These are phyloP conservation scores for Hericium erinaceus DNA, from an alignment of 768 basidiomycete genomes.

Conservation along the genomic window DNA sequence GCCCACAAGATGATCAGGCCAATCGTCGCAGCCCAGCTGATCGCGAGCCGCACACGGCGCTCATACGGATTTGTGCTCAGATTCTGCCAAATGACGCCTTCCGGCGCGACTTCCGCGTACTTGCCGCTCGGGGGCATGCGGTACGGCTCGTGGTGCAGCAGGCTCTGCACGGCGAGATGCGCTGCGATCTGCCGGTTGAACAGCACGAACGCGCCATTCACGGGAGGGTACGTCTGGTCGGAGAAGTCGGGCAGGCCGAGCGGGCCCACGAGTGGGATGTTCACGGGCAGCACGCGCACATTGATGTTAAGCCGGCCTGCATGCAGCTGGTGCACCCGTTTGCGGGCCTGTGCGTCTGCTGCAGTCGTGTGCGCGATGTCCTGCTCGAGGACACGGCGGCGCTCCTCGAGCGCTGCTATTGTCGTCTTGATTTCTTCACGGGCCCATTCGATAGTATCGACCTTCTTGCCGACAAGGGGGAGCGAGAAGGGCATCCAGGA, in stretches of 20 bases:
- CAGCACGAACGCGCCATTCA: conserved; percentile 70
- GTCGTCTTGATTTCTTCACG: conserved; percentile 57
- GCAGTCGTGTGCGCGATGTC: conserved; percentile 20
- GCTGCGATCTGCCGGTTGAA: conserved; percentile 92
- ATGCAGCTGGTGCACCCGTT: conserved; percentile 10
- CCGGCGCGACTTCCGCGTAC: conserved; percentile 76
- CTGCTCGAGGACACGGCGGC: conserved; percentile 19
- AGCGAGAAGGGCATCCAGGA: conserved; percentile 44
- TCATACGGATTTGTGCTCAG: conserved; percentile 87
- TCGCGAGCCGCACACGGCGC: conserved; percentile 21
- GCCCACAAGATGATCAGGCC: conserved; percentile 85
- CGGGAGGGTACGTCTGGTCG: conserved; percentile 24
- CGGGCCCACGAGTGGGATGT: conserved; percentile 7
- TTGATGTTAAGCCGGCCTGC: conserved; percentile 17
- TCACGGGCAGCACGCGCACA: conserved; percentile 5
- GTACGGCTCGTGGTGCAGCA: conserved; percentile 77
- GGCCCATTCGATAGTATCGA: conserved; percentile 91
- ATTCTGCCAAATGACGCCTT: conserved; percentile 90
- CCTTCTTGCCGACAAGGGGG: conserved; percentile 73
- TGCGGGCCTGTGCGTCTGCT: conserved; percentile 11
- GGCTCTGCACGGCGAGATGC: conserved; percentile 70
- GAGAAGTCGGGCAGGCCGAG: conserved; percentile 10
- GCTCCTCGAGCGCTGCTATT: conserved; percentile 14
- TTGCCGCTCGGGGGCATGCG: conserved; percentile 53
- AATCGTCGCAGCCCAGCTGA: conserved; percentile 69